Percentiles rank a stretch among this genome's conserved stretches.
Conservation (phyloP, 495 filamentous ascomycete genomes). For the Tetracladium setigerum region DNA sequence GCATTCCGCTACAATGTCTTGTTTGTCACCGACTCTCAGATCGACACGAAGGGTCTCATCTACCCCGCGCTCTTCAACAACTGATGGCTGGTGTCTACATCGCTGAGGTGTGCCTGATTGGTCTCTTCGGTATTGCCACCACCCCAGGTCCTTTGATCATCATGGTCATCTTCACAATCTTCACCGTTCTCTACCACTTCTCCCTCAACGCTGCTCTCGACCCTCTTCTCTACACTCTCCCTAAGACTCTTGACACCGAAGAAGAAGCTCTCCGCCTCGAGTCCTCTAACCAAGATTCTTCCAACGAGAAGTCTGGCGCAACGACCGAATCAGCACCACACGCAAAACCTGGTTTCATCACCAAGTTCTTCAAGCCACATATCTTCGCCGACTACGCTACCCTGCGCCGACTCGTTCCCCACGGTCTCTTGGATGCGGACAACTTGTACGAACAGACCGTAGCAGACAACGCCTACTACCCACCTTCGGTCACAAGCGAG, state of each 20-base stretch:
- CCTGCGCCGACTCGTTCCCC: conserved; percentile 66
- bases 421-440: conserved; percentile 32
- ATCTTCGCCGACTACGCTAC: conserved; percentile 62
- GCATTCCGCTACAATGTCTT: conserved; percentile 94
- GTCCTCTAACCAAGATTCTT: conserved; percentile 21
- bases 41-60: conserved; percentile 86
- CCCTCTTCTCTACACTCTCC: conserved; percentile 76
- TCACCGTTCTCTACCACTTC: conserved; percentile 75
- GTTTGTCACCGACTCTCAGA: conserved; percentile 74
- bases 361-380: conserved; percentile 74
- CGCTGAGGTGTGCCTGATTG: conserved; percentile 78
- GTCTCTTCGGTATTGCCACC: conserved; percentile 69
- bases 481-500: conserved; percentile 58
- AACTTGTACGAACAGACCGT: conserved; percentile 49
- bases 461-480: conserved; percentile 65
- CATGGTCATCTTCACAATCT: conserved; percentile 75
- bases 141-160: conserved; percentile 73
- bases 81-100: conserved; percentile 85
- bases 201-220: conserved; percentile 70
- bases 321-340: conserved; percentile 18
- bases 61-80: conserved; percentile 92
- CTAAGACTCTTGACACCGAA: conserved; percentile 48
- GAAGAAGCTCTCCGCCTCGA: conserved; percentile 50
- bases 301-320: conserved; percentile 22
- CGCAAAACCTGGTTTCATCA: conserved; percentile 41